Evolutionary conservation across 2,329 filamentous ascomycete genomes (phyloP), one percentile per base, ranked within the genome.

Genomic region (Akanthomyces dipterigenus): DNA sequence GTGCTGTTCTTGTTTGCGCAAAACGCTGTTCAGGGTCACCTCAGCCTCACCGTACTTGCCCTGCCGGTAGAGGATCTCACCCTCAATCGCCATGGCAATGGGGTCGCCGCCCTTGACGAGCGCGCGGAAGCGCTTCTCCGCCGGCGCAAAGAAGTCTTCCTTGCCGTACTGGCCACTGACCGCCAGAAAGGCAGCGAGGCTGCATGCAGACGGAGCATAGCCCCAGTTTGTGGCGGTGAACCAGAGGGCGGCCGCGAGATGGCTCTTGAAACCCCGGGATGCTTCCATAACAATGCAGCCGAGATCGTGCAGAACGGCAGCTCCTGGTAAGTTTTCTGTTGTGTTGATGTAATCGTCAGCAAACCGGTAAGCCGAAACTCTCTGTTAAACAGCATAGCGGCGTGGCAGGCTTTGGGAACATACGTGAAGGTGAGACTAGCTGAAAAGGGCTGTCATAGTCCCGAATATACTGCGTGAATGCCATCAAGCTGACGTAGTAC

Each of bases 61-160:
- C 43, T 66, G 63, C 28, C 55, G 50, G 53, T 66, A 67, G 14
- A 72, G 68, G 28, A 66, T 28, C 57, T 71, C 68, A 18, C 71
- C 76, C 46, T 76, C 69, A 9, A 70, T 65, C 4, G 71, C 69
- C 24, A 77, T 65, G 36, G 73, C 76, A 49, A 77, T 67, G 3
- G 73, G 66, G 42, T 77, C 68, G n/a, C 65, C 67, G 28, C 67
- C 70, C 14, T 65, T 48, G 31, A 75, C 66, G 11, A 77, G 64
- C 28, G 68, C 55, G 63, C 64, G 67, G 65, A 75, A 75, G 18
- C 69, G 70, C 1, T 63, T 55, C 55, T 74, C 70, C 3, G 67
- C 55, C 5, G 59, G 60, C 7, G 26, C 58, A 14, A 70, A 63
- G n/a, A 62, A 61, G 5, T 63, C 48, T 11, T 57, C 55, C 14